Percentiles rank a stretch among this genome's conserved stretches.
phyloP scores from a whole-genome alignment of 2,329 filamentous ascomycete species.

The Diaporthe eres region DNA sequence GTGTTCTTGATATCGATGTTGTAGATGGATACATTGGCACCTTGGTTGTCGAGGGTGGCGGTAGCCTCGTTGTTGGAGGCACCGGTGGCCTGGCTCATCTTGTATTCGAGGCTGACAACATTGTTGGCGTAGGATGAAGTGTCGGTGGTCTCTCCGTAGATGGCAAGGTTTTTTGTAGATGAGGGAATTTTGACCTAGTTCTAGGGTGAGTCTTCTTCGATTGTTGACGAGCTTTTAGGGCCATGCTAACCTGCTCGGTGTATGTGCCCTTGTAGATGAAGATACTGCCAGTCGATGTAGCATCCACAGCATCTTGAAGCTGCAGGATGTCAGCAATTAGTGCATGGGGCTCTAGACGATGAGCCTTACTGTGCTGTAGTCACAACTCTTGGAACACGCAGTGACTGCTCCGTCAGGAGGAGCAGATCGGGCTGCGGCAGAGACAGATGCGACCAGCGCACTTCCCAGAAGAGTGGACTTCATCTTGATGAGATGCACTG shows the following conservation, averaged over 20 bases:
- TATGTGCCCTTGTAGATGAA: slow-evolving; percentile 62
- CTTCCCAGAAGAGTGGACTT: neutral
- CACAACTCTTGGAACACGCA: slow-evolving; percentile 18
- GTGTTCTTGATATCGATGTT: slow-evolving; percentile 68
- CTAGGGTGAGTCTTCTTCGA: neutral
- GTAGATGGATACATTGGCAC: slow-evolving; percentile 64
- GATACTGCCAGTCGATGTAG: slow-evolving; percentile 24
- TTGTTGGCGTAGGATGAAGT: slow-evolving; percentile 63
- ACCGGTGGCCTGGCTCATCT: slow-evolving; percentile 19
- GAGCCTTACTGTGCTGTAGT: slow-evolving; percentile 15
- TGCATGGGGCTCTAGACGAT: too few species aligned
- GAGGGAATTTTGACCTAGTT: slow-evolving; percentile 61
- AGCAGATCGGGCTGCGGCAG: slow-evolving; percentile 7
- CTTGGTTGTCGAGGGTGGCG: slow-evolving; percentile 60
- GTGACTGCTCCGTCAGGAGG: slow-evolving; percentile 24
- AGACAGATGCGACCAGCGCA: slow-evolving; percentile 8
- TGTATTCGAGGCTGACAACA: slow-evolving; percentile 49
- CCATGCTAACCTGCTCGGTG: slow-evolving; percentile 58
- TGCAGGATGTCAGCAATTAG: neutral
- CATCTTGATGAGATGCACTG: neutral
- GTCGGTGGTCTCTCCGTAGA: slow-evolving; percentile 67
- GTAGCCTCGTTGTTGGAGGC: slow-evolving; percentile 47
- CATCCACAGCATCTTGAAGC: slow-evolving; percentile 22
- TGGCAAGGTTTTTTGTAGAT: slow-evolving; percentile 61
- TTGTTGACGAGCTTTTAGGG: neutral